Percentiles rank a stretch among this genome's conserved stretches.
Conservation (phyloP, 257 asterid genomes). For the Solanum boliviense region DNA sequence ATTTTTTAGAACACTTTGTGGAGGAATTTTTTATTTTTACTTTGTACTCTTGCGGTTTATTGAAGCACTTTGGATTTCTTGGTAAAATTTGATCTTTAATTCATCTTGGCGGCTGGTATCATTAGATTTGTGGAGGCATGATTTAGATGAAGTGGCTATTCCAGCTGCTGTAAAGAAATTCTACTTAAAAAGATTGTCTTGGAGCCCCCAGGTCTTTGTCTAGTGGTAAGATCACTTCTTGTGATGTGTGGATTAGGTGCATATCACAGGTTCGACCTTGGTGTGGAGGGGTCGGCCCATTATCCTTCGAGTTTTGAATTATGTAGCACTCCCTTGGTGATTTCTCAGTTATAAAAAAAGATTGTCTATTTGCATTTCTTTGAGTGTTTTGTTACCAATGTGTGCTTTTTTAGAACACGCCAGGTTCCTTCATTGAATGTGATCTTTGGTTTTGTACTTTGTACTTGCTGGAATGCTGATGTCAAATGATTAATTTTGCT, state of each 20-base stretch:
- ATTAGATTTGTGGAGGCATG: neutral
- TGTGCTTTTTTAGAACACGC: neutral
- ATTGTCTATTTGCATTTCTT: neutral
- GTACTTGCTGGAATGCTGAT: neutral
- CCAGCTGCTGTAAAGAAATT: neutral
- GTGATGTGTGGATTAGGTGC: neutral
- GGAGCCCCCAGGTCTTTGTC: neutral
- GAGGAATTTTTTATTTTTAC: neutral
- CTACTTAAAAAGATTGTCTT: neutral
- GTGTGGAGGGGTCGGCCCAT: neutral
- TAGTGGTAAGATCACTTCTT: neutral
- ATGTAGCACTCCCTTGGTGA: neutral
- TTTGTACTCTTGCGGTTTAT: neutral
- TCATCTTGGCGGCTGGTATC: neutral
- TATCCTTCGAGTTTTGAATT: neutral
- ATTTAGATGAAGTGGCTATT: neutral
- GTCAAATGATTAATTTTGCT: neutral
- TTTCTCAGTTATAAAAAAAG: neutral
- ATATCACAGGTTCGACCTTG: neutral
- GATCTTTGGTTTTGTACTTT: neutral
- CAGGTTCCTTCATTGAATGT: neutral
- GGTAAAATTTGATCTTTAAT: neutral
- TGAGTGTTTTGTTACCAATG: neutral
- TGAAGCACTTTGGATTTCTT: neutral
- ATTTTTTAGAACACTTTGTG: neutral